Base-by-base conservation (phyloP, 1,284 basidiomycete genomes). In the Mycena citricolor region DNA sequence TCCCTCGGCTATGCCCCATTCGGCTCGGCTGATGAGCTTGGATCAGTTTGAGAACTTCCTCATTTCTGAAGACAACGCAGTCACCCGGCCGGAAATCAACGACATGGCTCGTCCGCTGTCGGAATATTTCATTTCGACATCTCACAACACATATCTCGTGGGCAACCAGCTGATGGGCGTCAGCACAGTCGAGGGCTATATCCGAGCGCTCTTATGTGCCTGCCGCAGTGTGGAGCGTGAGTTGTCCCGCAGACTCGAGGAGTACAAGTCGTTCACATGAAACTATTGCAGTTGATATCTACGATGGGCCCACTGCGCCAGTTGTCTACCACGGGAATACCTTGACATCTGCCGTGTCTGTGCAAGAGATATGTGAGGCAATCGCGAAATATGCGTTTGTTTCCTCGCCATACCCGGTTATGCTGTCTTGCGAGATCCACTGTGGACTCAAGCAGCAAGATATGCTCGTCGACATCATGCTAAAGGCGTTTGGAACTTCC, bases 81-180 rank as follows among this genome's bases (percentile, higher is more conserved):
- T 48, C 4, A 43, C 38, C 8, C 28, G 35, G 19, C 47, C 44
- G 29, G 38, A 43, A 12, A 30, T 44, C 12, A 44, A 45, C 29
- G 49, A 51, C 14, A 71, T 97, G 91, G 85, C 83, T 1, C 73
- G 76, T 1, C 92, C 95, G 1, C 68, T 97, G 8, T 77, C 82
- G 5, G 88, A 97, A 48, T 98, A 98, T 63, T 97, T 78, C 59
- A 86, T 98, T 57, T 94, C 91, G 4, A 90, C 91, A 13, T 95
- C 92, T 23, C 97, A 99, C 61, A 99, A 99, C 59, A 99, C 97
- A 0, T 99, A 99, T 59, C 82, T 99, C 4, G 85, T 97, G 10
- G 94, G 94, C 0, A 83, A 93, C 55, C 97, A 99, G 61, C 83
- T 97, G 45, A 81, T 94, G 8, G 95, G 97, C 3, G 85, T 88